Percentiles rank a stretch among this genome's conserved stretches.
Conservation (phyloP, 2,329 filamentous ascomycete genomes). For the Paracoccidioides lutzii region DNA sequence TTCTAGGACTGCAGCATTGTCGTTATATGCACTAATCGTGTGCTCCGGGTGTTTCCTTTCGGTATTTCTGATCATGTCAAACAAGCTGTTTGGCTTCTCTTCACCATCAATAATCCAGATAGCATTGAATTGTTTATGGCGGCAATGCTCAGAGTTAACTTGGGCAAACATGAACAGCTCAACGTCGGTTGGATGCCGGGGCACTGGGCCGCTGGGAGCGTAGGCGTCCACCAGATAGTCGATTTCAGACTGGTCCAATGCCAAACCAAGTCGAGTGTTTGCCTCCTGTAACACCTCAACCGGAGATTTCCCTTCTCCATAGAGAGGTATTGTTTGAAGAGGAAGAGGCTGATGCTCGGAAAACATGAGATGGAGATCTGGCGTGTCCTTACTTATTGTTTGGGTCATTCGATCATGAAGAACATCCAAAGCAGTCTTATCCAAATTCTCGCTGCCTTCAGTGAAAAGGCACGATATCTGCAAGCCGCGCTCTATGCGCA, state of each 20-base stretch:
- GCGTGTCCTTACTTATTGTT: slow-evolving; percentile 53
- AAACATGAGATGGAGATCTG: slow-evolving; percentile 66
- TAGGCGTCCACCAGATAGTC: slow-evolving; percentile 86
- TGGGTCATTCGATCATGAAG: slow-evolving; percentile 96
- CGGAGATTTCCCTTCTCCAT: slow-evolving; percentile 50
- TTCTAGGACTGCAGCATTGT: slow-evolving; percentile 88
- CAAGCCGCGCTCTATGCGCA: slow-evolving; percentile 78
- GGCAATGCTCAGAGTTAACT: slow-evolving; percentile 92
- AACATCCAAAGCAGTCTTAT: slow-evolving; percentile 47
- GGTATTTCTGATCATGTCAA: slow-evolving; percentile 93
- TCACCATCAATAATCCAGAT: slow-evolving; percentile 88
- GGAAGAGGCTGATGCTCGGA: slow-evolving; percentile 51
- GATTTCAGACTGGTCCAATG: slow-evolving; percentile 78
- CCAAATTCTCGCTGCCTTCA: slow-evolving; percentile 46
- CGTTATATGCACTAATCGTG: slow-evolving; percentile 92
- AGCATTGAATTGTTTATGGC: slow-evolving; percentile 89
- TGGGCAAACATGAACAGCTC: slow-evolving; percentile 99
- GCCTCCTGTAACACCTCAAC: slow-evolving; percentile 64
- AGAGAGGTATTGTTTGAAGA: slow-evolving; percentile 64
- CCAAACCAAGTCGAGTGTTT: slow-evolving; percentile 72
- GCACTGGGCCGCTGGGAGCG: slow-evolving; percentile 46
- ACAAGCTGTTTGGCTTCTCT: slow-evolving; percentile 66
- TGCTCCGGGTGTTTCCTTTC: slow-evolving; percentile 63
- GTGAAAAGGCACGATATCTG: slow-evolving; percentile 51
- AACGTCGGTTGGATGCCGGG: slow-evolving; percentile 64